Evolutionary conservation across 2,329 filamentous ascomycete genomes (phyloP).

Genomic region (Pseudocercospora fijiensis): DNA sequence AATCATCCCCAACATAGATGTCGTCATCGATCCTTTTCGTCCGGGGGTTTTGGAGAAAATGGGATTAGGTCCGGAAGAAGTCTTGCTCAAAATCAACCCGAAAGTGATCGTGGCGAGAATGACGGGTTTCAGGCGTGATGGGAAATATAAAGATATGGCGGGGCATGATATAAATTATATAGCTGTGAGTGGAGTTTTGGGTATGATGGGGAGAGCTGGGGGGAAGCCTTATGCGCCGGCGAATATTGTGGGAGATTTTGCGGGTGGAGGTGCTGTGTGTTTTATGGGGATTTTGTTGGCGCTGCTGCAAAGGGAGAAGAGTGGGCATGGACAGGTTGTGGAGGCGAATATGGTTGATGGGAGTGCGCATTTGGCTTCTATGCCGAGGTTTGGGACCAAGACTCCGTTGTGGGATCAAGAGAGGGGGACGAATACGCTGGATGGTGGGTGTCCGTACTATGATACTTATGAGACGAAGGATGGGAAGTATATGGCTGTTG

Average conservation of each 20-base stretch:
- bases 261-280: conserved; percentile 78
- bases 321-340: conserved; percentile 78
- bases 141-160: conserved; percentile 81
- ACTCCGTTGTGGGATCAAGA: conserved; percentile 61
- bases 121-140: conserved; percentile 86
- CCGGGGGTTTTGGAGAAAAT: conserved; percentile 86
- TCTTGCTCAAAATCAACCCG: conserved; percentile 67
- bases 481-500: conserved; percentile 77
- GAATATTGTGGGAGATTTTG: conserved; percentile 89
- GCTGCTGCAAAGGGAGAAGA: conserved; percentile 62
- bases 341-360: conserved; percentile 98
- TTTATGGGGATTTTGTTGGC: conserved; percentile 82
- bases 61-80: conserved; percentile 67
- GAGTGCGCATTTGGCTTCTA: conserved; percentile 72
- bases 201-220: conserved; percentile 68
- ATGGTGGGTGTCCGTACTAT: conserved; percentile 85
- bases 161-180: conserved; percentile 98
- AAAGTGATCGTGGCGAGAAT: conserved; percentile 78
- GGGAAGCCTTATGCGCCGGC: conserved; percentile 74
- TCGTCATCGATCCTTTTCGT: conserved; percentile 90
- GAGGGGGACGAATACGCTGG: conserved; percentile 74
- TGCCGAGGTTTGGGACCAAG: conserved; percentile 68
- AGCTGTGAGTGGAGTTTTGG: conserved; percentile 76
- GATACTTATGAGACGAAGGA: conserved; percentile 84
- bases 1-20: conserved; percentile 64